Evolutionary conservation across 1,139 yeast species (phyloP).

Genomic region (Candida sanyaensis): DNA sequence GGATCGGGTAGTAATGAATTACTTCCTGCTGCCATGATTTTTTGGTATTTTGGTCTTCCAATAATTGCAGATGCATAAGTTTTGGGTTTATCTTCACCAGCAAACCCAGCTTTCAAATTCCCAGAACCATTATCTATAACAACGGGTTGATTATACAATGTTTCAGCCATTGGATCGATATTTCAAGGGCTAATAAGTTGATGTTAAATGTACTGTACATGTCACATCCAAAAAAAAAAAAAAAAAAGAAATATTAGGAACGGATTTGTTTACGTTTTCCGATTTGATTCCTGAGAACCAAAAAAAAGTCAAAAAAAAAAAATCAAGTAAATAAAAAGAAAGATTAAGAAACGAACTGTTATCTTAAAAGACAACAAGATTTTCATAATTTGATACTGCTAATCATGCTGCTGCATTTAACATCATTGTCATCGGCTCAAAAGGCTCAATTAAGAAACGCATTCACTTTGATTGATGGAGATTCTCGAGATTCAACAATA

Average conservation of each 20-base stretch:
- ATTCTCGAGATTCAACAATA: conserved; percentile 69
- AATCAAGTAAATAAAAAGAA: not conserved
- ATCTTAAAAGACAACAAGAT: not conserved
- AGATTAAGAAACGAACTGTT: no score
- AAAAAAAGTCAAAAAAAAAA: conserved; percentile 7
- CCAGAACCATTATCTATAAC: conserved; percentile 96
- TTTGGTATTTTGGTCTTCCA: conserved; percentile 82
- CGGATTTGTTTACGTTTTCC: not conserved
- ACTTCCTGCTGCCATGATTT: conserved; percentile 71
- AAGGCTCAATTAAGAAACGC: conserved; percentile 48
- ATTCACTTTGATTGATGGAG: conserved; percentile 75
- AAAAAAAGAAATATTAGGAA: not conserved
- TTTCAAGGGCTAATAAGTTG: not conserved
- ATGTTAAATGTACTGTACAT: not conserved
- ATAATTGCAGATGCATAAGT: conserved; percentile 53
- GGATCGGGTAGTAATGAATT: conserved; percentile 42
- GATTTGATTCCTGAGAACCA: conserved; percentile 3
- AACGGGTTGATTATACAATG: conserved; percentile 74
- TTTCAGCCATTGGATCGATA: conserved; percentile 12
- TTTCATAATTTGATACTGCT: not conserved
- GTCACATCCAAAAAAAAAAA: not conserved
- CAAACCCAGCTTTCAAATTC: conserved; percentile 84
- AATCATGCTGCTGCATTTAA: conserved; percentile 20
- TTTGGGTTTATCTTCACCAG: conserved; percentile 85
- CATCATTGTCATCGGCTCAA: conserved; percentile 42